Evolutionary conservation across 345 rosid species (phyloP).

Genomic region (Lepidium sativum): DNA sequence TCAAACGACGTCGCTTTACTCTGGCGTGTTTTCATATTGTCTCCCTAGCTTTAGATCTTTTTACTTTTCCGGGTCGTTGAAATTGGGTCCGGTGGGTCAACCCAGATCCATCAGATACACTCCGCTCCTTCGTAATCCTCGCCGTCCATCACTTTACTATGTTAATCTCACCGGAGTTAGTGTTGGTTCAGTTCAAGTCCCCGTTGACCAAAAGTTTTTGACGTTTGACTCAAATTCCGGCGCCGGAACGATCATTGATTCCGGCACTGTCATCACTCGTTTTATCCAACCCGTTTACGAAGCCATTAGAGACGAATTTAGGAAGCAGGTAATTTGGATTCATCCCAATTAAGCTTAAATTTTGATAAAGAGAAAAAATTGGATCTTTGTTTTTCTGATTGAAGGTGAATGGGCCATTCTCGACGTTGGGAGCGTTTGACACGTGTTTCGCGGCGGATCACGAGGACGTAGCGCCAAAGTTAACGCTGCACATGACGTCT

Average conservation of each 20-base stretch:
- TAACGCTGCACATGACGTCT: constrained; percentile 53
- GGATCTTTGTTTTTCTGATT: no score
- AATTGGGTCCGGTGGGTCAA: constrained; percentile 63
- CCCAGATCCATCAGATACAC: constrained; percentile 56
- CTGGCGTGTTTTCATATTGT: constrained; percentile 73
- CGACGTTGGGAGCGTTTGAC: constrained; percentile 75
- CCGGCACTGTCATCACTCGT: constrained; percentile 87
- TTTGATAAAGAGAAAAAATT: no score
- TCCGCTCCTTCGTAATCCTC: constrained; percentile 60
- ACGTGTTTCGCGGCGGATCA: constrained; percentile 55
- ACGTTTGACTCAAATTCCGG: constrained; percentile 57
- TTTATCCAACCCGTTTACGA: constrained; percentile 50
- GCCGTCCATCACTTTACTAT: constrained; percentile 77
- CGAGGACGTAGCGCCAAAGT: constrained; percentile 36
- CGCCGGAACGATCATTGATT: constrained; percentile 75
- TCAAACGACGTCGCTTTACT: constrained; percentile 54
- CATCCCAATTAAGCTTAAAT: no score
- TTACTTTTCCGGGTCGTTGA: constrained; percentile 80
- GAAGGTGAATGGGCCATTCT: constrained; percentile 57
- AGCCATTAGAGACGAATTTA: constrained; percentile 62
- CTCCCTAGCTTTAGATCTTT: constrained; percentile 76
- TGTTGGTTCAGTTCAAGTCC: constrained; percentile 48
- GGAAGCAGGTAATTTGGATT: no score
- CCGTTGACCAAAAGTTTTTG: constrained; percentile 34
- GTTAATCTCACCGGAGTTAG: constrained; percentile 82